A percentile compares a stretch with the other conserved stretches of the same genome.
Evolutionary conservation across 352 stramenopile genomes (phyloP).

Genomic region (Saprolegnia parasitica): DNA sequence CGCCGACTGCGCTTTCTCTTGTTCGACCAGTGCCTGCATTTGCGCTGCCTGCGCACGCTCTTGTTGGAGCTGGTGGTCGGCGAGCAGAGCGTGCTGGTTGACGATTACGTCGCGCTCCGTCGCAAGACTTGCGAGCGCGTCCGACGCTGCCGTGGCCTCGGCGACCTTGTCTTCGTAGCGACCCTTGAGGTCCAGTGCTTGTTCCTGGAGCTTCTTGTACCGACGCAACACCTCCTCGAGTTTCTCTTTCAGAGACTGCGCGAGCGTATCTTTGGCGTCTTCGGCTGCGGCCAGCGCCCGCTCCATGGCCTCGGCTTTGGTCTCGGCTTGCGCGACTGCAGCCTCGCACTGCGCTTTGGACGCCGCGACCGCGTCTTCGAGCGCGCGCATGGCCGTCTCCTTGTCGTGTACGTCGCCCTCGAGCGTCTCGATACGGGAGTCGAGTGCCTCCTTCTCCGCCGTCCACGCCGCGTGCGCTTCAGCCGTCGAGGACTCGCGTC

Average conservation of each 20-base stretch:
- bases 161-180: not conserved
- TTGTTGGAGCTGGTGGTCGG: not conserved
- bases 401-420: too few relatives aligned
- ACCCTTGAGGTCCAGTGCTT: conserved; percentile 10
- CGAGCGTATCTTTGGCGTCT: not conserved
- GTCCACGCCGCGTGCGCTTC: too few relatives aligned
- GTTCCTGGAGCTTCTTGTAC: conserved; percentile 5
- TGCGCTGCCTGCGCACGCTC: not conserved
- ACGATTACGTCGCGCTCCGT: too few relatives aligned
- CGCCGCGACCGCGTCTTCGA: too few relatives aligned
- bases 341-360: too few relatives aligned
- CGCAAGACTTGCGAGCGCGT: too few relatives aligned
- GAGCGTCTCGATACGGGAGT: too few relatives aligned
- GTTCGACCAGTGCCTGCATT: not conserved
- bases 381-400: too few relatives aligned
- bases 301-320: not conserved
- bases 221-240: not conserved
- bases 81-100: too few relatives aligned
- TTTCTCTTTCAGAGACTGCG: not conserved
- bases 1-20: not conserved
- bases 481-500: too few relatives aligned
- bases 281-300: not conserved
- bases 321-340: too few relatives aligned
- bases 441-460: too few relatives aligned
- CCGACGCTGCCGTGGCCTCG: not conserved